Evolutionary conservation across 2,329 filamentous ascomycete species (phyloP).

Genomic region (Fusarium sp.): DNA sequence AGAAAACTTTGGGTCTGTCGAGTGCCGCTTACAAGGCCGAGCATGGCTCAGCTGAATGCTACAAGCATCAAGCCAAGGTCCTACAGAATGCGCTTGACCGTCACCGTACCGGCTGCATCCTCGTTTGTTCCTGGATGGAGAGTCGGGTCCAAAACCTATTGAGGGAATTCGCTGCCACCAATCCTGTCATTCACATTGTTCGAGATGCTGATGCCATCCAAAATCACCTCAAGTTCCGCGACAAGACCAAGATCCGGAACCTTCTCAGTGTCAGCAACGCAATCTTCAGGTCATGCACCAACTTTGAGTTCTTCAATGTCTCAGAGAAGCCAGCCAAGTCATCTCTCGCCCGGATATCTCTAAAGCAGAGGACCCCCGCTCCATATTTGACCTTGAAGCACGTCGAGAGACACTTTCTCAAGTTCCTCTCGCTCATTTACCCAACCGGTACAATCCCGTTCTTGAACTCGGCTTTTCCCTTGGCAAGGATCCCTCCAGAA

Average conservation of each 20-base stretch:
- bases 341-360: conserved; percentile 26
- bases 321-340: conserved; percentile 62
- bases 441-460: conserved; percentile 65
- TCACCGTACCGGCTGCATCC: conserved; percentile 71
- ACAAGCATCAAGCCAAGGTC: conserved; percentile 70
- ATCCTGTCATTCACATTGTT: conserved; percentile 77
- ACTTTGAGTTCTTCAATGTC: conserved; percentile 81
- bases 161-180: conserved; percentile 68
- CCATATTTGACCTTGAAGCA: conserved; percentile 75
- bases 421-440: conserved; percentile 72
- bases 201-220: conserved; percentile 74
- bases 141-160: conserved; percentile 69
- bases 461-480: conserved; percentile 72
- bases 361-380: conserved; percentile 54
- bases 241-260: conserved; percentile 65
- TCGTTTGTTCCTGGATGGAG: conserved; percentile 80
- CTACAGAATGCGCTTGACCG: conserved; percentile 68
- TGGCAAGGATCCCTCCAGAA: conserved; percentile 70
- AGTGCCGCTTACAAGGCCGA: conserved; percentile 71
- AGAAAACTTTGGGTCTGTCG: conserved; percentile 70
- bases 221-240: conserved; percentile 67
- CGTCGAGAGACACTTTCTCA: conserved; percentile 75
- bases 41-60: conserved; percentile 71
- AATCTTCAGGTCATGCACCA: conserved; percentile 74
- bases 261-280: conserved; percentile 67